Percentiles rank a stretch among this genome's conserved stretches.
Evolutionary conservation across 441 rosid genomes (phyloP).

Genomic region (Arabidopsis lyrata): DNA sequence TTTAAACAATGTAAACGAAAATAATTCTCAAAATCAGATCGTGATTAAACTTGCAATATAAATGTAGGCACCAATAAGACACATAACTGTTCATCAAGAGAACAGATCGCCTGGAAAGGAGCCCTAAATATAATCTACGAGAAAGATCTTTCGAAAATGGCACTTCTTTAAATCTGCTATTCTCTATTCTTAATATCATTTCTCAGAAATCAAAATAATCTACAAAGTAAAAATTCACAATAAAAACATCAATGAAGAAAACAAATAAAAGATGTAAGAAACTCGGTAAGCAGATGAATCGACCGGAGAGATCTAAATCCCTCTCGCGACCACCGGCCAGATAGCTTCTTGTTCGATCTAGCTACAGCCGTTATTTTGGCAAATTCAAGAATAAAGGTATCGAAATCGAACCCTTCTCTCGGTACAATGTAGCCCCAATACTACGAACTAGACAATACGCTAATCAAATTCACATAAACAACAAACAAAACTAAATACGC

Average conservation of each 20-base stretch:
- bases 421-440: constrained; percentile 63
- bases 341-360: constrained; percentile 57
- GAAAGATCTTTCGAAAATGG: constrained; percentile 1
- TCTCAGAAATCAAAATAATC: constrained; percentile 22
- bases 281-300: constrained; percentile 85
- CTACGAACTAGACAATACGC: background rate
- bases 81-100: constrained; percentile 21
- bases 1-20: background rate
- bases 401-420: constrained; percentile 51
- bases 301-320: constrained; percentile 46
- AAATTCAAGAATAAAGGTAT: constrained; percentile 61
- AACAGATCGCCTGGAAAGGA: constrained; percentile 30
- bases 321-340: constrained; percentile 75
- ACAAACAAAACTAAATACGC: background rate
- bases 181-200: constrained; percentile 17
- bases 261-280: constrained; percentile 47
- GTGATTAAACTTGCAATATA: background rate
- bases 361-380: constrained; percentile 74
- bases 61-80: constrained; percentile 24
- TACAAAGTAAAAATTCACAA: no score
- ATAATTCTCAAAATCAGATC: background rate
- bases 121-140: constrained; percentile 11
- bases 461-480: background rate
- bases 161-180: background rate
- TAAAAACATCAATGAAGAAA: background rate